Percentiles rank a stretch among this genome's conserved stretches.
Evolutionary conservation across 2,329 filamentous ascomycete genomes (phyloP).

Genomic region (Westerdykella ornata): DNA sequence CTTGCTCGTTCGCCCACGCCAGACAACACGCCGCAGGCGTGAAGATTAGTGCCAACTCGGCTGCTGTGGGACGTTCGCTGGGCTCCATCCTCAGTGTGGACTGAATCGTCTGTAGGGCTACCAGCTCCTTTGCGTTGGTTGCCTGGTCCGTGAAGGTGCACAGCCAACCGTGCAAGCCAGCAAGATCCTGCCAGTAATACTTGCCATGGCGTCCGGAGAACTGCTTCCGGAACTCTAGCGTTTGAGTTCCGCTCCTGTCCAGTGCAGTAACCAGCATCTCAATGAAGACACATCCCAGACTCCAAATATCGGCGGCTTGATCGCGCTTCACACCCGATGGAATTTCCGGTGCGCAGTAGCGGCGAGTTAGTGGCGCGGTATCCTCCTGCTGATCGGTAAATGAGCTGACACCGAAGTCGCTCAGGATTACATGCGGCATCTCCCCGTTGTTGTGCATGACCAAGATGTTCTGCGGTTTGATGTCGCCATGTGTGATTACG

Average conservation of each 20-base stretch:
- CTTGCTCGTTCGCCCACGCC: conserved; percentile 32
- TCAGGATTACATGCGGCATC: conserved; percentile 31
- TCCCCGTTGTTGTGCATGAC: conserved; percentile 25
- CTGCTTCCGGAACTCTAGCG: conserved; percentile 22
- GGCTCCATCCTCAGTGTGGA: conserved; percentile 28
- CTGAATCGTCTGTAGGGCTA: conserved; percentile 25
- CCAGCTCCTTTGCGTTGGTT: conserved; percentile 15
- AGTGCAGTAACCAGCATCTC: conserved; percentile 65
- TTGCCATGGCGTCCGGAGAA: conserved; percentile 28
- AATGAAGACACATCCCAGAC: conserved; percentile 87
- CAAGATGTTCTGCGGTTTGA: conserved; percentile 37
- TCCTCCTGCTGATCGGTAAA: conserved; percentile 11
- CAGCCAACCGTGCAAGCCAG: conserved; percentile 23
- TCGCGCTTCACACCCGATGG: conserved; percentile 22
- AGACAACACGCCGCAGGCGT: conserved; percentile 35
- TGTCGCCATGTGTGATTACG: conserved; percentile 34
- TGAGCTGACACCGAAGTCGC: conserved; percentile 35
- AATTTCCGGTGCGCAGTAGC: conserved; percentile 34
- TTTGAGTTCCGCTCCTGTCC: conserved; percentile 17
- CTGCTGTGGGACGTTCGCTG: conserved; percentile 25
- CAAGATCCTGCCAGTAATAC: conserved; percentile 33
- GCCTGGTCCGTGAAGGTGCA: conserved; percentile 16
- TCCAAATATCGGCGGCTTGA: conserved; percentile 72
- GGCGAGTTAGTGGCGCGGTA: conserved; percentile 18
- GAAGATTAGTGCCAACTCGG: conserved; percentile 27